Evolutionary conservation across 352 stramenopile genomes (phyloP).

Genomic region (Pythium plurisporium): DNA sequence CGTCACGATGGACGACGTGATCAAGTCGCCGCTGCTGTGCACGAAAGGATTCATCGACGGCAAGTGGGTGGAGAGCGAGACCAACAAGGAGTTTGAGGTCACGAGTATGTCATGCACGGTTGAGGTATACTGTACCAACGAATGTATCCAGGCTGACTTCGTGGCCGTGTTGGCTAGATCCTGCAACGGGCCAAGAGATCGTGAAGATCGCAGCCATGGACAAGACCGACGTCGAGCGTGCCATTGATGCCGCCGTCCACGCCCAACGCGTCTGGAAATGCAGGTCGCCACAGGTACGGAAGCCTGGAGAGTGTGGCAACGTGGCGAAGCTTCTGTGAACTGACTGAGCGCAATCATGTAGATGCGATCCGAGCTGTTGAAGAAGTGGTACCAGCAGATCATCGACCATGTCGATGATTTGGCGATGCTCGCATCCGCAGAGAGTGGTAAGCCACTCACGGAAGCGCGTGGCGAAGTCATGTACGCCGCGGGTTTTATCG

Average conservation of each 20-base stretch:
- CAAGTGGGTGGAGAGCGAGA: constrained; percentile 61
- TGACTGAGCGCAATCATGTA: constrained; percentile 8
- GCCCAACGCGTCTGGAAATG: constrained; percentile 68
- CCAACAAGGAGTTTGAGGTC: constrained; percentile 47
- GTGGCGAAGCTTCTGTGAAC: neutral
- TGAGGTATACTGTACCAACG: neutral
- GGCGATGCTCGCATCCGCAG: constrained; percentile 91
- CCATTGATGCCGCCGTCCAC: constrained; percentile 57
- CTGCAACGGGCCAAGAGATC: constrained; percentile 69
- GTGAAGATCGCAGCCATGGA: constrained; percentile 63
- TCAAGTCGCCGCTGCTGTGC: constrained; percentile 52
- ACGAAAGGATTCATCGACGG: constrained; percentile 69
- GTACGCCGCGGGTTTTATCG: constrained; percentile 93
- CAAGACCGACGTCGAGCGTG: constrained; percentile 51
- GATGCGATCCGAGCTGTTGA: constrained; percentile 51
- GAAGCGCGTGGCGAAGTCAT: constrained; percentile 93
- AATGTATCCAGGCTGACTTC: neutral
- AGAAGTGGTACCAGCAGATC: constrained; percentile 73
- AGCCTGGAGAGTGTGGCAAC: neutral
- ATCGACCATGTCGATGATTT: constrained; percentile 64
- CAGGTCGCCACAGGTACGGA: constrained; percentile 40
- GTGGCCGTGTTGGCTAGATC: constrained; percentile 34
- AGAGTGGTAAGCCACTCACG: constrained; percentile 95
- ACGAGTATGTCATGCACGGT: constrained; percentile 25
- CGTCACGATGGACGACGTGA: constrained; percentile 30